A percentile compares a stretch with the other conserved stretches of the same genome.
These are phyloP conservation scores for Cutaneotrichosporon cyanovorans DNA, from an alignment of 1,284 basidiomycete genomes.

Conservation along the genomic window DNA sequence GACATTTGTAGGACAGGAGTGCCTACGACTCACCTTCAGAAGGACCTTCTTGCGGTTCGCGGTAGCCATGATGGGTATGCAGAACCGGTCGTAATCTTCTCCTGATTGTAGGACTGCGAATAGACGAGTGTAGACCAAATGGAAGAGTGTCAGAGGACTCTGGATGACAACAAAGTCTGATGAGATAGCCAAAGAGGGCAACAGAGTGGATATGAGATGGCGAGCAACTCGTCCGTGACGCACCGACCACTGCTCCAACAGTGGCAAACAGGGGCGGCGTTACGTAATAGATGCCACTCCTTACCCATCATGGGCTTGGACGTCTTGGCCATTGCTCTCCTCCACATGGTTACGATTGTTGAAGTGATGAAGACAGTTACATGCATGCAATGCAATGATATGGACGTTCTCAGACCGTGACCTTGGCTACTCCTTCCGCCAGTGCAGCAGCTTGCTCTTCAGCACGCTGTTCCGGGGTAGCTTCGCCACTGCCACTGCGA, in stretches of 20 bases:
- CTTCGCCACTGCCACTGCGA: neutral
- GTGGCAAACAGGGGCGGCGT: neutral
- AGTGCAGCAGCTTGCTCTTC: neutral
- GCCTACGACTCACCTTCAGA: conserved; percentile 79
- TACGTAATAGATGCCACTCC: too few species aligned
- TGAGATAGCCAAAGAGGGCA: neutral
- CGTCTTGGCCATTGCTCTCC: too few species aligned
- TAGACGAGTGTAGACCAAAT: too few species aligned
- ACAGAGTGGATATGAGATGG: neutral
- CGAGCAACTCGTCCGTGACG: neutral
- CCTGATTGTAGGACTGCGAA: too few species aligned
- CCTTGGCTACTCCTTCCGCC: neutral
- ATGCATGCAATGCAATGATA: too few species aligned
- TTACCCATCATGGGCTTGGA: too few species aligned
- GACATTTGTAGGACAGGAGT: too few species aligned
- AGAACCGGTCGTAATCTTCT: too few species aligned
- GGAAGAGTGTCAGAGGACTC: too few species aligned
- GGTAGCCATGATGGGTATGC: conserved; percentile 50
- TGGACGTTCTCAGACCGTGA: neutral
- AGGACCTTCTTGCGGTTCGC: conserved; percentile 61
- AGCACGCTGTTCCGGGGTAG: neutral
- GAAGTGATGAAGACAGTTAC: too few species aligned
- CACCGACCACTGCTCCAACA: neutral
- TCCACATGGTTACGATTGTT: too few species aligned
- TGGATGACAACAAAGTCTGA: neutral